Percentiles rank a stretch among this genome's conserved stretches.
phyloP scores from a whole-genome alignment of 345 rosid species.

The Dipteronia dyeriana region DNA sequence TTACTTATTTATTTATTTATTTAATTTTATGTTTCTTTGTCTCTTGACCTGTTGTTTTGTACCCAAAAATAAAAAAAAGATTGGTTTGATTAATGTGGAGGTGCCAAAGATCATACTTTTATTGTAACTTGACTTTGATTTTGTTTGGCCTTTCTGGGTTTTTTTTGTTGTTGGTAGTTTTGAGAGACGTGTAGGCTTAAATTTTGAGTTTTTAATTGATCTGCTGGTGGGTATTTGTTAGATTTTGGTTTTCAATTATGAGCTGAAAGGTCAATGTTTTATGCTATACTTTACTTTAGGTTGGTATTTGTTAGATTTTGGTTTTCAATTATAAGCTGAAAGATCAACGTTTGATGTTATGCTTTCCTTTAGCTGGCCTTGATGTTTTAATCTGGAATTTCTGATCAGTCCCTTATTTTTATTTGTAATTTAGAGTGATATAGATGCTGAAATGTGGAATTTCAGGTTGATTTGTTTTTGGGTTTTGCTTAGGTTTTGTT shows the following conservation, averaged over 20 bases:
- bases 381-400: conserved; percentile 19
- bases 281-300: neutral
- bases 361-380: conserved; percentile 3
- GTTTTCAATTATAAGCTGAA: conserved; percentile 22
- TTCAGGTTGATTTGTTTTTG: conserved; percentile 28
- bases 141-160: conserved; percentile 28
- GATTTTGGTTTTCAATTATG: conserved; percentile 28
- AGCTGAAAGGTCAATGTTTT: conserved; percentile 18
- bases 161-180: conserved; percentile 18
- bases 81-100: neutral
- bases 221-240: conserved; percentile 28
- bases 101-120: neutral
- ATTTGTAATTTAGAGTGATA: conserved; percentile 6
- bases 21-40: neutral
- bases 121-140: conserved; percentile 6
- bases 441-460: conserved; percentile 19
- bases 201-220: conserved; percentile 36
- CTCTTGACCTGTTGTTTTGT: neutral
- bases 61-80: neutral
- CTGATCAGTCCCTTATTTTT: conserved; percentile 6
- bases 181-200: conserved; percentile 6
- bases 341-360: conserved; percentile 14
- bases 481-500: conserved; percentile 23
- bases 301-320: conserved; percentile 27
- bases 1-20: neutral